Conservation (phyloP, 805 yeast species). For the Wickerhamomyces sydowiorum region DNA sequence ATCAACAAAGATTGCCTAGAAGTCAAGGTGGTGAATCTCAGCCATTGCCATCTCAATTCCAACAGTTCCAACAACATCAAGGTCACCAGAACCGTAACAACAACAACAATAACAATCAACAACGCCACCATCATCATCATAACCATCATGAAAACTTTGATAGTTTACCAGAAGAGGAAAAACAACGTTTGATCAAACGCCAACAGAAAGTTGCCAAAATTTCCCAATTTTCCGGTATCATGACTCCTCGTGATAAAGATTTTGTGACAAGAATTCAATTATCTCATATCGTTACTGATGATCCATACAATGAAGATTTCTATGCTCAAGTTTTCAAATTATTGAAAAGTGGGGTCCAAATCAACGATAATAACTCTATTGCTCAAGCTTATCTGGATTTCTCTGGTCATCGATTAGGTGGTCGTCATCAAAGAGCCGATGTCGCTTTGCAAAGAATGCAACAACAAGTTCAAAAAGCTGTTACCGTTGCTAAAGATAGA, state of each 20-base stretch:
- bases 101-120: conserved; percentile 12
- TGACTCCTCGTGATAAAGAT: conserved; percentile 97
- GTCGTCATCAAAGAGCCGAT: conserved; percentile 77
- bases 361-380: conserved; percentile 64
- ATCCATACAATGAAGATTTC: conserved; percentile 95
- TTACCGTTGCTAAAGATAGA: conserved; percentile 88
- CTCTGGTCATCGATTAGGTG: conserved; percentile 87
- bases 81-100: conserved; percentile 22
- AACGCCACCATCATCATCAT: conserved; percentile 22
- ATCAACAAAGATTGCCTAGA: conserved; percentile 8
- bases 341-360: conserved; percentile 45
- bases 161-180: conserved; percentile 65
- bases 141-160: conserved; percentile 26
- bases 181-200: conserved; percentile 58
- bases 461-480: conserved; percentile 95
- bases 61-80: conserved; percentile 17
- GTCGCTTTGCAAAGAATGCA: conserved; percentile 96
- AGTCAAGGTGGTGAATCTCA: conserved; percentile 13
- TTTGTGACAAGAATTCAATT: conserved; percentile 91
- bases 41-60: conserved; percentile 15
- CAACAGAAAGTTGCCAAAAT: conserved; percentile 73
- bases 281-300: conserved; percentile 93
- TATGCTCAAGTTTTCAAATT: conserved; percentile 89
- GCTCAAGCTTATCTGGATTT: conserved; percentile 90
- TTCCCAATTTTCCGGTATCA: conserved; percentile 80